Evolutionary conservation across 2,329 filamentous ascomycete genomes (phyloP), one percentile per base, ranked within the genome.

Genomic region (Claviceps sp.): DNA sequence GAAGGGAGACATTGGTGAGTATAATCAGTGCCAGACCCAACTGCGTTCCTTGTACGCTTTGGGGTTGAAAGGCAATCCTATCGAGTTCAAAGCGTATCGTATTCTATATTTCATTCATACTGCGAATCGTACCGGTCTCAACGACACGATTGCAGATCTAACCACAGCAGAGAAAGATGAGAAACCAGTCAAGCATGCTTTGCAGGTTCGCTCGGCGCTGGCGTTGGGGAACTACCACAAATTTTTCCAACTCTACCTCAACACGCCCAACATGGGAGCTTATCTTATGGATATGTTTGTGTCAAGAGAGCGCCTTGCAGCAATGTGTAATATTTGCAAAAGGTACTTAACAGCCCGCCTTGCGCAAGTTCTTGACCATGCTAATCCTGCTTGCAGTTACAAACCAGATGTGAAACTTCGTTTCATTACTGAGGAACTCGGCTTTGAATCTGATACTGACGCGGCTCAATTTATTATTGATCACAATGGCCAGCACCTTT

Each of bases 211-310:
- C 61, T 95, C 91, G 50, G 87, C 93, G 48, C 73, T 97, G 64
- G 91, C 93, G 50, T 75, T 94, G 66, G 90, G 90, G 62, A 97
- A 97, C 72, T 96, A 96, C 68, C 91, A 98, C 73, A 91, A 82
- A 67, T 97, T 98, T 70, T 97, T 98, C 79, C 87, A 88, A 72
- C 80, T 98, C 45, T 98, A 96, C 68, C 81, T 94, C 59, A 85
- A 91, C 66, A 90, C 90, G 24, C 90, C 89, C 49, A 94, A 95
- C 64, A 95, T 98, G 90, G 91, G 93, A 56, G 89, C 87, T 61
- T 97, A 97, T 70, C 80, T 98, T 50, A 95, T 98, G 87, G 93
- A 98, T 73, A 96, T 95, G 88, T 97, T 98, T 74, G 86, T 97
- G 67, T 84, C 84, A 63, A 84, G 93, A 65, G 91, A 98, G 74